Base-by-base conservation (phyloP, 2,329 filamentous ascomycete species). In the Apiospora rasikravindrae region DNA sequence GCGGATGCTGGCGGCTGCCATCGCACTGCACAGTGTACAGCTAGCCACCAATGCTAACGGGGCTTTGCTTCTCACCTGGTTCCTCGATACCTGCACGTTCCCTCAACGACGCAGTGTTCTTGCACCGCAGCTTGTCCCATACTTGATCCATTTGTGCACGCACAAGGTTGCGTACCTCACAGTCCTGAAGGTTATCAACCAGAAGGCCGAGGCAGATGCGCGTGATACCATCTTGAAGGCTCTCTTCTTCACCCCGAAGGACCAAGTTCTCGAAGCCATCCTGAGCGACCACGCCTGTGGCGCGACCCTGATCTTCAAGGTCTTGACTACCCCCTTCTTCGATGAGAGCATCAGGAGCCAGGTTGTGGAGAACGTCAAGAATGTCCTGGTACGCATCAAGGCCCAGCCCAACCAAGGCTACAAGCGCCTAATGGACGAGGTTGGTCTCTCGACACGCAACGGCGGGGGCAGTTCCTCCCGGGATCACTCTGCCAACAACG, bases 141-240 rank as follows among this genome's bases (percentile, higher is more conserved):
- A 97, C 80, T 87, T 99, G 44, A 95, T 98, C 33, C 94, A 98
- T 80, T 88, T 99, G 8, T 98, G 96, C 87, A 98, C 96, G 0
- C 96, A 99, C 87, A 98, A 98, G 87, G 96, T 99, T 71, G 96
- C 96, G 0, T 98, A 98, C 80, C 87, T 98, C 73, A 99, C 96
- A 0, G 96, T 99, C 0, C 87, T 99, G 72, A 99, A 99, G 86
- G 95, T 98, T 69, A 97, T 99, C 83, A 99, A 99, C 81, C 96
- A 99, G 83, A 95, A 97, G 80, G 94, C 95, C 45, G 96, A 99
- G 83, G 88, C 94, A 0, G 96, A 98, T 74, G 96, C 96, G 4
- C 91, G 96, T 16, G 96, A 99, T 79, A 93, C 90, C 67, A 94
- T 99, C 51, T 87, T 98, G 53, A 93, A 94, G 81, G 95, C 96